Conservation (phyloP, 495 filamentous ascomycete species). For the Penicillium tannophilum region DNA sequence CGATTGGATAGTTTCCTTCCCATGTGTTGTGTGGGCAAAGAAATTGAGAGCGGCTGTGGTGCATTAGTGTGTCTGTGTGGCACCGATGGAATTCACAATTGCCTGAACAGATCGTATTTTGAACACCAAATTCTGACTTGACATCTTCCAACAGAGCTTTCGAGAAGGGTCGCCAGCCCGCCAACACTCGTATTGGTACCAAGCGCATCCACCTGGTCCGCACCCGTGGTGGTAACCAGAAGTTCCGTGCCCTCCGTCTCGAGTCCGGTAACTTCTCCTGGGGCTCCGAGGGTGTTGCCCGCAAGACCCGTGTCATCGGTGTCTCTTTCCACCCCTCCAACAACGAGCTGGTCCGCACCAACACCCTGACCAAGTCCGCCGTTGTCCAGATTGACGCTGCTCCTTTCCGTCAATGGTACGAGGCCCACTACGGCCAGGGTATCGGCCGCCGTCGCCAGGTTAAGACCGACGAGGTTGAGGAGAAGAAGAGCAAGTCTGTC, state of each 20-base stretch:
- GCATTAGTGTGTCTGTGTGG: not conserved
- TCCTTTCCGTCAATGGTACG: slow-evolving; percentile 99
- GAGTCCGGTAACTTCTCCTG: slow-evolving; percentile 99
- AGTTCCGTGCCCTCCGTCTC: slow-evolving; percentile 98
- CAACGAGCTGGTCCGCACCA: slow-evolving; percentile 99
- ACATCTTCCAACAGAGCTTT: slow-evolving; percentile 71
- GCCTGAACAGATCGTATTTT: not conserved
- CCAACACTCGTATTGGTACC: slow-evolving; percentile 97
- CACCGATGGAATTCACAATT: slow-evolving; percentile 4
- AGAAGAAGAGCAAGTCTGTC: slow-evolving; percentile 90
- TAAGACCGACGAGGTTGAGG: slow-evolving; percentile 68
- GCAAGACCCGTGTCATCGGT: slow-evolving; percentile 97
- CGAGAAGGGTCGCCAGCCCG: slow-evolving; percentile 98
- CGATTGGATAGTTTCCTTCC: slow-evolving; percentile 12
- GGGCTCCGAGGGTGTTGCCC: slow-evolving; percentile 94
- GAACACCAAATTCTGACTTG: slow-evolving; percentile 22
- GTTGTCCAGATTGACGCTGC: slow-evolving; percentile 98
- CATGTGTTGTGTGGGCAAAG: slow-evolving; percentile 5
- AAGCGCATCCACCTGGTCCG: slow-evolving; percentile 99
- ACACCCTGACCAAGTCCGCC: slow-evolving; percentile 98
- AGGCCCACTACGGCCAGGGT: slow-evolving; percentile 93
- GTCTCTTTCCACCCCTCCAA: slow-evolving; percentile 99
- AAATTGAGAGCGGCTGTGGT: slow-evolving; percentile 7
- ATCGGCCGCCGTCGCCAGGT: slow-evolving; percentile 89
- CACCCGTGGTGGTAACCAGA: slow-evolving; percentile 97